Base-by-base conservation (phyloP, 2,329 filamentous ascomycete species). In the Gaeumannomyces tritici region DNA sequence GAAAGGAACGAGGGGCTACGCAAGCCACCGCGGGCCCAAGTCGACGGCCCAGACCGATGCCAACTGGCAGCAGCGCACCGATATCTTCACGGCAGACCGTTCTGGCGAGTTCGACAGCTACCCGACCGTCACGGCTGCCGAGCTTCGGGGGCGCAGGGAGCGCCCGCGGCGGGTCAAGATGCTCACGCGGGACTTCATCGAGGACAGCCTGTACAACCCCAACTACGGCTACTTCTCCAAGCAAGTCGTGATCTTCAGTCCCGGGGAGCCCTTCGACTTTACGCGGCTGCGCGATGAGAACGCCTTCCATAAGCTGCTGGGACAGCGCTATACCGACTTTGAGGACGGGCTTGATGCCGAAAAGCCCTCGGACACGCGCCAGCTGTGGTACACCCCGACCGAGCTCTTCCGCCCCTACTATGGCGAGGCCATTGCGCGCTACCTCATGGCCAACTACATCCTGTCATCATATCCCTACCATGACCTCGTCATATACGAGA, bases 351-450 rank as follows among this genome's bases (percentile, higher is more conserved):
- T 99, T 63, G 96, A 99, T 73, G 84, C 84, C 58, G 85, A 88
- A 66, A 85, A 89, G 62, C 90, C 77, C 51, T 72, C 68, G n/a
- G 84, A 88, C 59, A 89, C 90, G 55, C 86, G 95, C 12, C 95
- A 99, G 77, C 81, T 99, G 57, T 99, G 95, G 95, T 96, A 99
- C 75, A 99, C 95, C 15, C 95, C 96, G 0, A 99, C 95, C 0
- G 95, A 99, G 78, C 85, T 99, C 26, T 99, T 99, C 78, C 86
- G 91, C 35, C 95, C 96, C 0, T 96, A 93, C 76, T 99, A 99
- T 73, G 96, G 93, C 71, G 93, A 99, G 79, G 91, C 95, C 42
- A 91, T 99, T 68, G 95, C 93, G n/a, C 88, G 93, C 26, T 97
- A 98, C 74, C 85, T 99, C 57, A 88, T 98, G 67, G 88, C 91